Evolutionary conservation across 2,329 filamentous ascomycete species (phyloP).

Genomic region (Sclerotinia sclerotiorum): DNA sequence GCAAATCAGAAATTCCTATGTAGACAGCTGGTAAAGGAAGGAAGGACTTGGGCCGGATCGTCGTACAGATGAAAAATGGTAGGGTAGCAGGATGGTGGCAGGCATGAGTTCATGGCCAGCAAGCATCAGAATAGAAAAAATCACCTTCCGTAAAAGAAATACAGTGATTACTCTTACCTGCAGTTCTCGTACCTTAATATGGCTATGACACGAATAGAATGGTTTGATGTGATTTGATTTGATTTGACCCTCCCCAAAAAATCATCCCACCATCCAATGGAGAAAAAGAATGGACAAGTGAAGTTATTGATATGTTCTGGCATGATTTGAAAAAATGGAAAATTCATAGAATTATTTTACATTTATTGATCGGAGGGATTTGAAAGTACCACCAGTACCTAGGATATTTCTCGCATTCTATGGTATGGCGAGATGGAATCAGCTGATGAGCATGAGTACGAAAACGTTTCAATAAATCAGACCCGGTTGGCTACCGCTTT

Average conservation of each 20-base stretch:
- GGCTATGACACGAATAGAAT: background rate
- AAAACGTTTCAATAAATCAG: slow-evolving; percentile 6
- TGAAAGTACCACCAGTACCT: background rate
- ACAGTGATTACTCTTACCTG: slow-evolving; percentile 1
- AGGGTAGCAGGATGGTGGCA: slow-evolving; percentile 1
- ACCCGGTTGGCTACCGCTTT: slow-evolving; percentile 23
- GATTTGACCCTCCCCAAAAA: background rate
- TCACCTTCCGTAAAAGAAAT: slow-evolving; percentile 4
- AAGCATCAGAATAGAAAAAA: slow-evolving; percentile 9
- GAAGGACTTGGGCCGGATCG: slow-evolving; percentile 20
- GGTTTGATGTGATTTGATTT: background rate
- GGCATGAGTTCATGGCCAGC: slow-evolving; percentile 13
- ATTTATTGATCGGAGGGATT: background rate
- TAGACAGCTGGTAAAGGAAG: slow-evolving; percentile 22
- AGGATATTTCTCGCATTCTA: slow-evolving; percentile 3
- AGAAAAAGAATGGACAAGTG: slow-evolving; percentile 4
- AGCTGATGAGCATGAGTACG: slow-evolving; percentile 14
- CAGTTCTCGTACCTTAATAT: slow-evolving; percentile 17
- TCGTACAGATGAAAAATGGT: slow-evolving; percentile 10
- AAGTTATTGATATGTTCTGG: slow-evolving; percentile 3
- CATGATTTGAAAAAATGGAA: background rate
- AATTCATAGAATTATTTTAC: background rate
- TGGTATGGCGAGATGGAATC: background rate
- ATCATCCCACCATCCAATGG: background rate
- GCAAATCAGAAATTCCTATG: slow-evolving; percentile 20